Evolutionary conservation across 176 grass and related monocot genomes (phyloP).

Genomic region (Hyparrhenia diplandra): DNA sequence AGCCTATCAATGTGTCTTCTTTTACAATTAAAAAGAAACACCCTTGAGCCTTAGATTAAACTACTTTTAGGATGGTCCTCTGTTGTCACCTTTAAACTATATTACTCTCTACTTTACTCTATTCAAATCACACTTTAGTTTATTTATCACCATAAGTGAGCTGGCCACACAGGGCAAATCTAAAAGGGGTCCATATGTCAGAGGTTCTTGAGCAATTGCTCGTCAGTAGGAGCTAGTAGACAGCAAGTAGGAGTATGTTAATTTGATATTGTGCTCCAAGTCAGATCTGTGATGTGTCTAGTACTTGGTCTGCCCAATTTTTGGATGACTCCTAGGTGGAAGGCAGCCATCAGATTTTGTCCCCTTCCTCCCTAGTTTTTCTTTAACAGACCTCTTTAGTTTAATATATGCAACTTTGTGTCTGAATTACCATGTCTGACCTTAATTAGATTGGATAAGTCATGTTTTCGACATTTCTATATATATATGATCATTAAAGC

Average conservation of each 20-base stretch:
- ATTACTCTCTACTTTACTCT: background rate
- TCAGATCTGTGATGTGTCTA: constrained; percentile 4
- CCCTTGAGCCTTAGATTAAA: background rate
- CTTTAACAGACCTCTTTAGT: background rate
- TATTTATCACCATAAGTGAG: background rate
- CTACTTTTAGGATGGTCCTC: constrained; percentile 11
- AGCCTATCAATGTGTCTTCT: background rate
- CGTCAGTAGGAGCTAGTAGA: background rate
- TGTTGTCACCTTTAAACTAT: constrained; percentile 12
- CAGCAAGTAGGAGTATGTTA: background rate
- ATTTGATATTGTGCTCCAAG: background rate
- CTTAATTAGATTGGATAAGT: background rate
- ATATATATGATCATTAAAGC: too few relatives aligned
- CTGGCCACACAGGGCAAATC: background rate
- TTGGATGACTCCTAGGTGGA: background rate
- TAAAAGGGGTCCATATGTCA: background rate
- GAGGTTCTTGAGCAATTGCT: background rate
- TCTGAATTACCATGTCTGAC: background rate
- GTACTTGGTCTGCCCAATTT: background rate
- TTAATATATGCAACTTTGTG: background rate
- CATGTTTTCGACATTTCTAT: background rate
- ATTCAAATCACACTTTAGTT: background rate
- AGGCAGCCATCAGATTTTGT: background rate
- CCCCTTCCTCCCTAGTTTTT: background rate
- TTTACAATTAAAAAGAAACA: background rate